phyloP scores from a whole-genome alignment of 2,329 filamentous ascomycete genomes.

The Lecanoromycetidae sp. region DNA sequence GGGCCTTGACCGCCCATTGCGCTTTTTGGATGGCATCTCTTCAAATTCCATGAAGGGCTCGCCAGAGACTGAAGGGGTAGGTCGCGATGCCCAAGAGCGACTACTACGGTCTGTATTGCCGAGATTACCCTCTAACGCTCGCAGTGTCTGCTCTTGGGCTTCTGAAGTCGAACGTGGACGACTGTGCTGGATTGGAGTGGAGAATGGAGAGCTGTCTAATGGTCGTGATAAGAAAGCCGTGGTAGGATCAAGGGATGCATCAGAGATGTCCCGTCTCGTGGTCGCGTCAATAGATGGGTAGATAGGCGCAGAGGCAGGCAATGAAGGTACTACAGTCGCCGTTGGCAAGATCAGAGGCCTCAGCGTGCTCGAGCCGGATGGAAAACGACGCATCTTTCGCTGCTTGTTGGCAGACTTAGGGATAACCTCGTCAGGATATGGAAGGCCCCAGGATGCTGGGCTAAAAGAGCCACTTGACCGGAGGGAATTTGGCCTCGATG shows the following conservation, averaged over 20 bases:
- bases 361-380: constrained; percentile 15
- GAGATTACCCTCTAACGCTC: constrained; percentile 24
- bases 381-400: constrained; percentile 17
- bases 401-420: constrained; percentile 6
- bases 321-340: constrained; percentile 12
- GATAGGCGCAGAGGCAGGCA: constrained; percentile 14
- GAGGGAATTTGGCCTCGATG: constrained; percentile 16
- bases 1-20: constrained; percentile 3
- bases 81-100: not conserved
- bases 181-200: constrained; percentile 23
- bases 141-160: constrained; percentile 27
- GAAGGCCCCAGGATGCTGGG: constrained; percentile 8
- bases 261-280: constrained; percentile 19
- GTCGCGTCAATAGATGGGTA: constrained; percentile 14
- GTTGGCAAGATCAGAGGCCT: constrained; percentile 16
- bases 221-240: constrained; percentile 23
- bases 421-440: constrained; percentile 6
- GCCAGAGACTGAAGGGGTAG: not conserved
- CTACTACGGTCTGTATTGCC: not conserved
- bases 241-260: constrained; percentile 17
- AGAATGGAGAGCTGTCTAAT: constrained; percentile 20
- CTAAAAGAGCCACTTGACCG: constrained; percentile 14
- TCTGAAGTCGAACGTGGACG: constrained; percentile 22
- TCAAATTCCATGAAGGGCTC: constrained; percentile 4
- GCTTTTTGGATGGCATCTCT: constrained; percentile 3